These are phyloP conservation scores for Kentomonas sorsogonicus DNA, from an alignment of 208 protist genomes.

Conservation along the genomic window DNA sequence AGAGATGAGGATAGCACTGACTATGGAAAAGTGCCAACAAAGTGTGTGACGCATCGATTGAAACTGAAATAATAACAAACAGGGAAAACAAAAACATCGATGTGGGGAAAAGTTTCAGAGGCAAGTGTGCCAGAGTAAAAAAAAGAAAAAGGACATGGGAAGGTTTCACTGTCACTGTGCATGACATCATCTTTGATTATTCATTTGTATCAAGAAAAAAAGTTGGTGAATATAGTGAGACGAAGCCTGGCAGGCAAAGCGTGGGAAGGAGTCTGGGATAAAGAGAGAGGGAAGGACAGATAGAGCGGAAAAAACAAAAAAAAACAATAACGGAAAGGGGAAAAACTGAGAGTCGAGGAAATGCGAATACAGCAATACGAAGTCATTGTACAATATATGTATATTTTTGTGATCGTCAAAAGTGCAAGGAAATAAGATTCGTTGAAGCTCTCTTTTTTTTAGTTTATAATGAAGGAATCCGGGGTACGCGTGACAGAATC, in stretches of 20 bases:
- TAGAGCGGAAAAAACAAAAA: neutral
- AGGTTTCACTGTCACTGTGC: neutral
- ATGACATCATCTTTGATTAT: neutral
- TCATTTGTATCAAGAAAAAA: neutral
- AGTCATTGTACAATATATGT: no score
- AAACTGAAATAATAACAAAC: no score
- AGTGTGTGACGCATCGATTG: no score
- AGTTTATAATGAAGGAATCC: no score
- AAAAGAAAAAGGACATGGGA: neutral
- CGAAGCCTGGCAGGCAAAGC: neutral
- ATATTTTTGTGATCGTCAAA: no score
- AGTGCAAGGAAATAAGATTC: no score
- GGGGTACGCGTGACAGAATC: no score
- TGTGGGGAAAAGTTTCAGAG: neutral
- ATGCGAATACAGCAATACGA: neutral
- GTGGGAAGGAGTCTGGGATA: neutral
- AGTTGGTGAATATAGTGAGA: neutral
- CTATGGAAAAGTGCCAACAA: no score
- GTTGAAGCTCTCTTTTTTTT: no score
- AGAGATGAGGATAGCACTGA: no score
- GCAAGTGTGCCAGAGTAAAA: neutral
- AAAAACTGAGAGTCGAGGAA: neutral
- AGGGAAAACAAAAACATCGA: no score
- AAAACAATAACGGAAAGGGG: neutral
- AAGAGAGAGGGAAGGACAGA: slow-evolving; percentile 7